Base-by-base conservation (phyloP, 768 basidiomycete species). In the Suillus sp. region DNA sequence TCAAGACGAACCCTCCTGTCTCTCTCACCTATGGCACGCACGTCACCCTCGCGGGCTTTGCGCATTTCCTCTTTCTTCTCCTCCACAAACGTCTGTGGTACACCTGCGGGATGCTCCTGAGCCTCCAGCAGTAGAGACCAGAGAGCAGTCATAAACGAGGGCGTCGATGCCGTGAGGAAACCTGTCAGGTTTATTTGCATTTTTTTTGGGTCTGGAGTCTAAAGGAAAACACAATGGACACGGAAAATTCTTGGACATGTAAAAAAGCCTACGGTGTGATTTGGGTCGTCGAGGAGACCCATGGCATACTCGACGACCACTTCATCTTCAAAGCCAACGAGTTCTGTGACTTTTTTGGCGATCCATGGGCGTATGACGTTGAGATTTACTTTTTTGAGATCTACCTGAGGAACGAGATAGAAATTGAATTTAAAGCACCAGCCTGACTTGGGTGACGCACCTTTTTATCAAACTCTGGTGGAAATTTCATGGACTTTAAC, bases 231-330 rank as follows among this genome's bases (percentile, higher is more conserved):
- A 30, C 25, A 30, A 38, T 50, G 22, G 55, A 4, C 34, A 43
- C 14, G 11, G 45, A 27, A 9, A 60, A 47, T 47, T 40, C 6
- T 47, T 20, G 30, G 11, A 30, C 38, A 50, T 57, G 43, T 27
- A 10, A 59, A 55, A 53, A 34, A 1, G 74, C 89, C 67, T 66
- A 96, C 95, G n/a, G 92, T 90, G 66, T 91, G 85, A 18, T 85
- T 83, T 55, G 87, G 81, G 69, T 97, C 93, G 72, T 99, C 97
- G 6, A 99, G 79, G 22, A 99, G 81, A 20, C 94, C 94, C 87
- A 95, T 93, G 20, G 95, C 94, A 72, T 97, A 99, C 72, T 98
- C 96, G 34, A 98, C 88, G 47, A 99, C 90, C 48, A 99, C 89
- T 73, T 99, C 97, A 75, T 99, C 97, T 70, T 99, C 97, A 42